phyloP scores from a whole-genome alignment of 139 green algal genomes.

The Tetraselmis chui region DNA sequence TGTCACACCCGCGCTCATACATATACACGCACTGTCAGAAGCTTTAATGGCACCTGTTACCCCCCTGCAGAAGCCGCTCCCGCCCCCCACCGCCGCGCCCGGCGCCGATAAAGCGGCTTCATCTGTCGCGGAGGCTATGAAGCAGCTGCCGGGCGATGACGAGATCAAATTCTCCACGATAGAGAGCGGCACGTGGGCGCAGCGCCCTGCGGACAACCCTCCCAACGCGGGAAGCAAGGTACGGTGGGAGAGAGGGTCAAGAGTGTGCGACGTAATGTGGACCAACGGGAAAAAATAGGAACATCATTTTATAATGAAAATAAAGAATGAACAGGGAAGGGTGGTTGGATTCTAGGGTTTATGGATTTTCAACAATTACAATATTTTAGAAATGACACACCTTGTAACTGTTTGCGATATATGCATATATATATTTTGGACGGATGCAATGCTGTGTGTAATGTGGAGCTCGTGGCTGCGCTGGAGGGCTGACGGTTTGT shows the following conservation, averaged over 20 bases:
- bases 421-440: no score
- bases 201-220: conserved; percentile 16
- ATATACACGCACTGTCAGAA: no score
- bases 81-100: neutral
- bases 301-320: conserved; percentile 1
- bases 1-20: neutral
- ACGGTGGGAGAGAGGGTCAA: no score
- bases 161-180: conserved; percentile 37
- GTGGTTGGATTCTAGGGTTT: no score
- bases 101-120: neutral
- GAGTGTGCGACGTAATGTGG: neutral
- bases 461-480: no score
- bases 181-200: conserved; percentile 16
- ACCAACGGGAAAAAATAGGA: neutral
- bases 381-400: no score
- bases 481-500: neutral
- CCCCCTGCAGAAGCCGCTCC: conserved; percentile 1
- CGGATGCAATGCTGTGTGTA: no score
- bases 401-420: no score
- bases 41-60: no score
- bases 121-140: conserved; percentile 17
- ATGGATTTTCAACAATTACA: no score
- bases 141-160: conserved; percentile 25
- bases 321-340: neutral
- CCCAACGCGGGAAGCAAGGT: conserved; percentile 37